A percentile compares a stretch with the other conserved stretches of the same genome.
phyloP scores from a whole-genome alignment of 1,139 yeast species.

The Blastobotrys aristatus region DNA sequence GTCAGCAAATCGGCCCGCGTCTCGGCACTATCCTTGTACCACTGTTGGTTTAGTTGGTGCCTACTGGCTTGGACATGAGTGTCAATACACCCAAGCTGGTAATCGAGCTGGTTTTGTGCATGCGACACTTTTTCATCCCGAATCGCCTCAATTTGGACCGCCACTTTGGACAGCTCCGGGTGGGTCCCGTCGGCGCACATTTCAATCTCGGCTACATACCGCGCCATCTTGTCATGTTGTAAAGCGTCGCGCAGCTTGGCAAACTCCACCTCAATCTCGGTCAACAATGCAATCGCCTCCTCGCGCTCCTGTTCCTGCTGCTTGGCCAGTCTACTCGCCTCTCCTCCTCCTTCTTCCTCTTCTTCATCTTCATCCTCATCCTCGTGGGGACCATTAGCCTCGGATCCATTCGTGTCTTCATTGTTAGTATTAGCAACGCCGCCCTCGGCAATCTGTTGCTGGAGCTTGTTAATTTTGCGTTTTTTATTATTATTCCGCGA shows the following conservation, averaged over 20 bases:
- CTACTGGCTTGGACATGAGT: conserved; percentile 77
- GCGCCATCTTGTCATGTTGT: conserved; percentile 52
- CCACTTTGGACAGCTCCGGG: conserved; percentile 67
- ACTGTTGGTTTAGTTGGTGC: conserved; percentile 81
- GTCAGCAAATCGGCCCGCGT: conserved; percentile 59
- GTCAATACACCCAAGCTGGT: conserved; percentile 70
- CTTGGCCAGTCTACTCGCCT: conserved; percentile 9
- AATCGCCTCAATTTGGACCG: conserved; percentile 64
- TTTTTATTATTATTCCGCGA: conserved; percentile 3
- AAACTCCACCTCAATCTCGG: conserved; percentile 76
- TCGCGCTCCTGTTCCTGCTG: conserved; percentile 38
- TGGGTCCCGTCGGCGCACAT: conserved; percentile 88
- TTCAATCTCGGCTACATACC: conserved; percentile 75
- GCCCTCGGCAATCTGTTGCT: conserved; percentile 3
- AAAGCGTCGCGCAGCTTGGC: conserved; percentile 73
- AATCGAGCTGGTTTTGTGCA: conserved; percentile 65
- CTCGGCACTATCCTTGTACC: conserved; percentile 63
- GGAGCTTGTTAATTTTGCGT: conserved; percentile 14
- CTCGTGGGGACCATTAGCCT: conserved; percentile 10
- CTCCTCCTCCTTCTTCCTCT: conserved; percentile 12
- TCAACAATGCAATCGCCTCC: conserved; percentile 63
- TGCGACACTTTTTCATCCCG: conserved; percentile 64
- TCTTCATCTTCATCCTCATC: conserved; percentile 8
- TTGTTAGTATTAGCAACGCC: conserved; percentile 13
- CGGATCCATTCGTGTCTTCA: conserved; percentile 11